Conservation (phyloP, 352 stramenopile genomes). For the Phytopythium helicoides region DNA sequence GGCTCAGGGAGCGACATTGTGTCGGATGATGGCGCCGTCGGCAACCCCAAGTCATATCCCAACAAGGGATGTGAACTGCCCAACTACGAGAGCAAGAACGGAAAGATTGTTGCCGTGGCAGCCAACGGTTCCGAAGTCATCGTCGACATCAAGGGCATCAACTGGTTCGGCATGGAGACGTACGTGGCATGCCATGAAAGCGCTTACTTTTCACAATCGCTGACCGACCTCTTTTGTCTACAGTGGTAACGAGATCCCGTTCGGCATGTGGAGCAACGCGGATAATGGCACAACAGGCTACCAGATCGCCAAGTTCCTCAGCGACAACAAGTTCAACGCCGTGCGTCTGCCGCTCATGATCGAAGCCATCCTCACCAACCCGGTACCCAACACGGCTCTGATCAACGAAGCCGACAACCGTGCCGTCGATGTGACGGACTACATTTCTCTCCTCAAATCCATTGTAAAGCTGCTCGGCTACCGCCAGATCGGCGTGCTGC, state of each 20-base stretch:
- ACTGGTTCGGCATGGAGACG: conserved; percentile 72
- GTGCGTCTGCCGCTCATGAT: conserved; percentile 67
- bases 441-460: conserved; percentile 69
- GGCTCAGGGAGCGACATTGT: conserved; percentile 37
- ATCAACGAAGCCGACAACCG: conserved; percentile 73
- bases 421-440: conserved; percentile 66
- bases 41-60: conserved; percentile 61
- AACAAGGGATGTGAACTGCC: conserved; percentile 49
- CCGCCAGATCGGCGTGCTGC: conserved; percentile 69
- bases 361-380: conserved; percentile 72
- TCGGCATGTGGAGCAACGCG: conserved; percentile 77
- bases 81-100: conserved; percentile 79
- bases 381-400: conserved; percentile 44
- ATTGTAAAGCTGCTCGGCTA: conserved; percentile 67
- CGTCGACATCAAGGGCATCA: conserved; percentile 63
- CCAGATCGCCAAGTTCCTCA: conserved; percentile 71
- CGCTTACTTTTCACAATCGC: too few relatives aligned
- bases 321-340: conserved; percentile 84
- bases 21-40: conserved; percentile 25
- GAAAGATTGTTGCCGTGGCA: conserved; percentile 49
- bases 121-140: conserved; percentile 44
- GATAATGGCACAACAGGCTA: conserved; percentile 76
- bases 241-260: conserved; percentile 23
- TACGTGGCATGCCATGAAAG: conserved; percentile 49
- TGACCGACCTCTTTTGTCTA: not conserved